Evolutionary conservation across 2,329 filamentous ascomycete species (phyloP).

Genomic region (Pyricularia pennisetigena): DNA sequence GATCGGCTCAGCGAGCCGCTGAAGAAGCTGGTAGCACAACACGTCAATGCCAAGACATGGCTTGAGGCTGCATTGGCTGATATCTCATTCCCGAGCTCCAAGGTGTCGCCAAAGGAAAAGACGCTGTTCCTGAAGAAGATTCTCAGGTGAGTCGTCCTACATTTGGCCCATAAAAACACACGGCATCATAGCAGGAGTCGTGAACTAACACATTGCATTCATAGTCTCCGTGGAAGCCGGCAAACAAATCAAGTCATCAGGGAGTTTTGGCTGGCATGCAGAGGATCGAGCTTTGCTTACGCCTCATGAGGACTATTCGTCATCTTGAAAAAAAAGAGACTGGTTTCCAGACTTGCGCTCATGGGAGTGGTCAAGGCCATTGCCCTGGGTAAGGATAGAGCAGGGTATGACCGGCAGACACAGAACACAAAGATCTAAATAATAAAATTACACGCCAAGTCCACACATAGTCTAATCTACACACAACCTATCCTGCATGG

Average conservation of each 20-base stretch:
- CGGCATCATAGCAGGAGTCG: not conserved
- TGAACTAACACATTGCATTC: not conserved
- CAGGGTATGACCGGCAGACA: not conserved
- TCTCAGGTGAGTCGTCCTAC: slow-evolving; percentile 37
- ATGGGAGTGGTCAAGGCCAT: not conserved
- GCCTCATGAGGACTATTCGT: slow-evolving; percentile 30
- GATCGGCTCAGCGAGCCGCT: slow-evolving; percentile 62
- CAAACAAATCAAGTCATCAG: slow-evolving; percentile 57
- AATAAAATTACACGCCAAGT: not conserved
- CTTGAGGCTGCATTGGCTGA: slow-evolving; percentile 49
- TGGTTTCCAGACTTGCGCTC: not conserved
- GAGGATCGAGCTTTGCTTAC: slow-evolving; percentile 52
- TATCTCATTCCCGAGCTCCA: slow-evolving; percentile 47
- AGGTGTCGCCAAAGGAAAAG: slow-evolving; percentile 50
- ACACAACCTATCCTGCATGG: not conserved
- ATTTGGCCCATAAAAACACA: not conserved
- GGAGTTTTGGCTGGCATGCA: slow-evolving; percentile 63
- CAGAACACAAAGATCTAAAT: not conserved
- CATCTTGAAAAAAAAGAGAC: not conserved
- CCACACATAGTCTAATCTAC: not conserved
- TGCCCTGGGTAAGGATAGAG: not conserved
- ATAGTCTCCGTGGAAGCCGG: slow-evolving; percentile 51
- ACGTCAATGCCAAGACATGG: slow-evolving; percentile 49
- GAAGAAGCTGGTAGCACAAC: slow-evolving; percentile 53
- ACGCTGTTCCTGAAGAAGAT: slow-evolving; percentile 56